Conservation (phyloP, 306 rosid species). For the Lablab purpureus region DNA sequence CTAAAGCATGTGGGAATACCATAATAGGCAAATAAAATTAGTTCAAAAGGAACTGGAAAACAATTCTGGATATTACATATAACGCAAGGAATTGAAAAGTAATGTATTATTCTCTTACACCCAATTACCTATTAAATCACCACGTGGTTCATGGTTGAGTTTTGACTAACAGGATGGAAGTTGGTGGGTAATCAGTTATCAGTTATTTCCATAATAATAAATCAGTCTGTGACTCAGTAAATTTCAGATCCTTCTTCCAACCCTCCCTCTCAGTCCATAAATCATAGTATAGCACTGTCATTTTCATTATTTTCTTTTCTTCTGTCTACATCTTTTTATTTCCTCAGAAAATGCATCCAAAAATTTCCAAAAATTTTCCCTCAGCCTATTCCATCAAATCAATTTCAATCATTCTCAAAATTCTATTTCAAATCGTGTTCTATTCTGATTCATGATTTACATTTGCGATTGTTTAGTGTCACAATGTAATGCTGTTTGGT, state of each 20-base stretch:
- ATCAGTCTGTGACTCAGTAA: neutral
- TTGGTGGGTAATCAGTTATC: neutral
- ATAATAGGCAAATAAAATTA: conserved; percentile 29
- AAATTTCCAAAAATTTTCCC: neutral
- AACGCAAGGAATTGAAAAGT: conserved; percentile 12
- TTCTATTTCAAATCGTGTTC: conserved; percentile 4
- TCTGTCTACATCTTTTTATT: neutral
- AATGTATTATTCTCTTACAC: conserved; percentile 1
- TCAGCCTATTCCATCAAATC: neutral
- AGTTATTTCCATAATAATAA: neutral
- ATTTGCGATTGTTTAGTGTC: neutral
- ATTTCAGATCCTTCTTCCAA: conserved; percentile 15
- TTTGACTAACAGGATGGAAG: conserved; percentile 2
- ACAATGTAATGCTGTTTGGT: neutral
- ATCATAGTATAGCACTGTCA: neutral
- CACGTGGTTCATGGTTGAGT: conserved; percentile 12
- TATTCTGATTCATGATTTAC: neutral
- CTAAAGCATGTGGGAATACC: neutral
- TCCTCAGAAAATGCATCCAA: conserved; percentile 5
- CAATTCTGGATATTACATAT: neutral
- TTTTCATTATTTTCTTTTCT: neutral
- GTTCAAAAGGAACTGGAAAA: neutral
- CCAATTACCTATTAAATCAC: conserved; percentile 12
- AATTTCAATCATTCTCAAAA: neutral
- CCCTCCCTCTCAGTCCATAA: neutral